A percentile compares a stretch with the other conserved stretches of the same genome.
Evolutionary conservation across 2,329 filamentous ascomycete genomes (phyloP).

Genomic region (Fusarium nelsonii): DNA sequence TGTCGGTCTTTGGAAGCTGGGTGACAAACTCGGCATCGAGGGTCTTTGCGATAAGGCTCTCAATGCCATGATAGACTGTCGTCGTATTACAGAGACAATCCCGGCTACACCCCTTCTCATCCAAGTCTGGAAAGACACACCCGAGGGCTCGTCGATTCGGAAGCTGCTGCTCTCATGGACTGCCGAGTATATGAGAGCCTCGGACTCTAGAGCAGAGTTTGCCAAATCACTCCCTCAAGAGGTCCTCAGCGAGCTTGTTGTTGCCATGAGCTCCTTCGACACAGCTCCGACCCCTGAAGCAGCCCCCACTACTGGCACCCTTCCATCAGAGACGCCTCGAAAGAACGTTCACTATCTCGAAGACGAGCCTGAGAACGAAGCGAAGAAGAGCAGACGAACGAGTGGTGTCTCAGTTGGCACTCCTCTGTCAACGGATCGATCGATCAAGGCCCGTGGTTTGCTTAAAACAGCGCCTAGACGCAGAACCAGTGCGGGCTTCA

Average conservation of each 20-base stretch:
- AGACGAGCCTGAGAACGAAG: slow-evolving; percentile 57
- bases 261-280: slow-evolving; percentile 70
- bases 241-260: slow-evolving; percentile 71
- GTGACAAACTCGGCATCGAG: slow-evolving; percentile 63
- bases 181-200: slow-evolving; percentile 72
- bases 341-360: slow-evolving; percentile 66
- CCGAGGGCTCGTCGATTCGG: slow-evolving; percentile 70
- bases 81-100: slow-evolving; percentile 65
- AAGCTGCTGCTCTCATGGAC: slow-evolving; percentile 71
- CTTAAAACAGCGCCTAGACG: slow-evolving; percentile 54
- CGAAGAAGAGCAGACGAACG: slow-evolving; percentile 60
- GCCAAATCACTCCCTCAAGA: slow-evolving; percentile 72
- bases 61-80: slow-evolving; percentile 68
- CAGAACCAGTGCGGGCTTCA: slow-evolving; percentile 50
- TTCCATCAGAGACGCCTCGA: slow-evolving; percentile 46
- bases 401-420: slow-evolving; percentile 37
- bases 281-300: slow-evolving; percentile 52
- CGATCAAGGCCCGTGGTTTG: slow-evolving; percentile 49
- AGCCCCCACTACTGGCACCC: slow-evolving; percentile 24
- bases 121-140: slow-evolving; percentile 72
- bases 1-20: slow-evolving; percentile 69
- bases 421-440: slow-evolving; percentile 37
- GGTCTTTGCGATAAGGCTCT: slow-evolving; percentile 69
- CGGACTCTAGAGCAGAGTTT: slow-evolving; percentile 67
- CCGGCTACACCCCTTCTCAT: slow-evolving; percentile 70